phyloP scores from a whole-genome alignment of 345 rosid genomes.

The Iberis pinnata region DNA sequence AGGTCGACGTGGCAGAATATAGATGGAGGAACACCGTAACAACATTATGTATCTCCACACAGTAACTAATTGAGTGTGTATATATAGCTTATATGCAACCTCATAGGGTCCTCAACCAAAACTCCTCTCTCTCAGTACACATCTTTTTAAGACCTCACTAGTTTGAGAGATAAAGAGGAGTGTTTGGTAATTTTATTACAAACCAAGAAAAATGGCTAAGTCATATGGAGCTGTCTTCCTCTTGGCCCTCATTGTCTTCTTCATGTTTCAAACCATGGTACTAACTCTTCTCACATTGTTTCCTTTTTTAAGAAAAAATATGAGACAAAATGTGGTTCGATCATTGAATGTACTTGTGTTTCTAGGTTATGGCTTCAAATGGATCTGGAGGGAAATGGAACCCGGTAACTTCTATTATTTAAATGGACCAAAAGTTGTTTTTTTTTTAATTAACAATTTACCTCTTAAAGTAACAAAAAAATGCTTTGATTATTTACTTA shows the following conservation, averaged over 20 bases:
- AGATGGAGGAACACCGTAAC: neutral
- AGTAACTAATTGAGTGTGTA: conserved; percentile 22
- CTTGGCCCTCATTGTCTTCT: conserved; percentile 53
- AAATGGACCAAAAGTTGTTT: neutral
- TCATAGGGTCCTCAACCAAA: conserved; percentile 28
- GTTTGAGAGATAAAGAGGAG: conserved; percentile 25
- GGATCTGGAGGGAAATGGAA: conserved; percentile 3
- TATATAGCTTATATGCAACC: conserved; percentile 36
- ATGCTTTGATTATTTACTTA: conserved; percentile 1
- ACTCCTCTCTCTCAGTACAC: conserved; percentile 24
- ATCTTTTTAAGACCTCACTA: conserved; percentile 20
- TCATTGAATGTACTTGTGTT: neutral
- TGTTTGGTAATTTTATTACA: conserved; percentile 25
- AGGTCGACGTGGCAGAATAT: conserved; percentile 4
- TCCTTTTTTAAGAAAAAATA: neutral
- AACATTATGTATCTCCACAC: neutral
- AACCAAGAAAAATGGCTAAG: conserved; percentile 44
- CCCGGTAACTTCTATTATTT: conserved; percentile 9
- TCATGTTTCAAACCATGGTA: conserved; percentile 63
- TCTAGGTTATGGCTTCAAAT: conserved; percentile 23
- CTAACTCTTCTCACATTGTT: conserved; percentile 5
- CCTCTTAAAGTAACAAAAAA: too few species aligned
- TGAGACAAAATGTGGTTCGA: conserved; percentile 1
- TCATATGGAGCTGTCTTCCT: conserved; percentile 38
- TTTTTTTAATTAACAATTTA: too few species aligned